These are phyloP conservation scores for Bacidia rubella DNA, from an alignment of 495 filamentous ascomycete genomes.

Conservation along the genomic window DNA sequence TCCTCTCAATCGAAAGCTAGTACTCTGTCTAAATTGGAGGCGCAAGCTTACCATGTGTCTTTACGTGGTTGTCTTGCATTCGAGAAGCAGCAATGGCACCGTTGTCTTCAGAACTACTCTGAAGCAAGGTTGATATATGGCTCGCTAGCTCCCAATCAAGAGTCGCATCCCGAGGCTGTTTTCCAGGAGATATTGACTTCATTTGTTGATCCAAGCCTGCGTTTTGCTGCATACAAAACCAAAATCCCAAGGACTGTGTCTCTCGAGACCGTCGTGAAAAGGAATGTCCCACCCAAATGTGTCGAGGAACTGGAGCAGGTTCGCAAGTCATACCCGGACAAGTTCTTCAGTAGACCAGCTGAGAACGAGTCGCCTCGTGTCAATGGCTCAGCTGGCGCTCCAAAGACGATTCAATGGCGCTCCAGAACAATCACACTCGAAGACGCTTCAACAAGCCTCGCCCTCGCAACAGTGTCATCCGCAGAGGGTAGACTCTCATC, in stretches of 20 bases:
- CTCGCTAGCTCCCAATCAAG: slow-evolving; percentile 44
- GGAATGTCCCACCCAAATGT: slow-evolving; percentile 54
- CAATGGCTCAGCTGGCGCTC: slow-evolving; percentile 42
- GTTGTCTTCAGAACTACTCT: slow-evolving; percentile 61
- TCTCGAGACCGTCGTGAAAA: slow-evolving; percentile 60
- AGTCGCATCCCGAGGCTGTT: slow-evolving; percentile 44
- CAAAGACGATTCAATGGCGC: slow-evolving; percentile 77
- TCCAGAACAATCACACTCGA: slow-evolving; percentile 76
- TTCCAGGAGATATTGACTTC: slow-evolving; percentile 74
- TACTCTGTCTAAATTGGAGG: slow-evolving; percentile 66
- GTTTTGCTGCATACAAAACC: slow-evolving; percentile 85
- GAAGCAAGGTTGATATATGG: slow-evolving; percentile 72
- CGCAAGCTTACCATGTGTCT: slow-evolving; percentile 65
- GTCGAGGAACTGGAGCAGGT: slow-evolving; percentile 48
- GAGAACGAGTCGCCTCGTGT: slow-evolving; percentile 39
- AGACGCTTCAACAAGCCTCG: slow-evolving; percentile 79
- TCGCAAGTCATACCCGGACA: slow-evolving; percentile 55
- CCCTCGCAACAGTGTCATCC: slow-evolving; percentile 44
- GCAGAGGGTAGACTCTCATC: slow-evolving; percentile 39
- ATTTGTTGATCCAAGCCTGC: slow-evolving; percentile 84
- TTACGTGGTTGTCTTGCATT: slow-evolving; percentile 63
- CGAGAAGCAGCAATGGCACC: slow-evolving; percentile 77
- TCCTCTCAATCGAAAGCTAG: slow-evolving; percentile 49
- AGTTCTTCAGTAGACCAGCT: slow-evolving; percentile 49
- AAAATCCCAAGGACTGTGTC: slow-evolving; percentile 73